phyloP scores from a whole-genome alignment of 441 rosid genomes.

The Daphne laureola region DNA sequence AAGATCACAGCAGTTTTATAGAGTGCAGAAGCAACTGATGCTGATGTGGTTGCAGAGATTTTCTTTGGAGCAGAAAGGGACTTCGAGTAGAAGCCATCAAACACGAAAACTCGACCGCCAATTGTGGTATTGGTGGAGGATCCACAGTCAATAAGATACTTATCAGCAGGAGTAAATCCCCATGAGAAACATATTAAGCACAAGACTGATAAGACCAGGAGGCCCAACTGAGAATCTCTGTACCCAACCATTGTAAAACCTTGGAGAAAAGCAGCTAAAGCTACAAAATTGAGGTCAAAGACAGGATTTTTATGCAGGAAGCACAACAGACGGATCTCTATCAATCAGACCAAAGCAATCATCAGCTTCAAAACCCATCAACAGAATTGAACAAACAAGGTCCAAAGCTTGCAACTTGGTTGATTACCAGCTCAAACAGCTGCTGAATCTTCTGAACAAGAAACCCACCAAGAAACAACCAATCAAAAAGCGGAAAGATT shows the following conservation, averaged over 20 bases:
- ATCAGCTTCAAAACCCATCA: slow-evolving; percentile 3
- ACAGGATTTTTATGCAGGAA: slow-evolving; percentile 10
- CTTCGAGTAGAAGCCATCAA: slow-evolving; percentile 57
- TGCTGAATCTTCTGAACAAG: neutral
- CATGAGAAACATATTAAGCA: slow-evolving; percentile 33
- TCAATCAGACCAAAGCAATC: slow-evolving; percentile 3
- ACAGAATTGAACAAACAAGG: slow-evolving; percentile 11
- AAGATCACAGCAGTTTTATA: slow-evolving; percentile 75
- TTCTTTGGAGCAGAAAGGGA: slow-evolving; percentile 42
- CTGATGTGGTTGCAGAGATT: slow-evolving; percentile 32
- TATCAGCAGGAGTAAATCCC: slow-evolving; percentile 66
- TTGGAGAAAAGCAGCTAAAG: neutral
- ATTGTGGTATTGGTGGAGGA: slow-evolving; percentile 44
- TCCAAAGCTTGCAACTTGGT: slow-evolving; percentile 23
- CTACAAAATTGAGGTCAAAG: slow-evolving; percentile 1
- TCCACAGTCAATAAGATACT: slow-evolving; percentile 75
- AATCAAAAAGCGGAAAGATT: neutral
- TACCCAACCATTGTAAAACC: slow-evolving; percentile 24
- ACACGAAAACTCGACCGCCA: slow-evolving; percentile 46
- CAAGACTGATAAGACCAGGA: slow-evolving; percentile 31
- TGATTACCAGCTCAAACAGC: slow-evolving; percentile 6
- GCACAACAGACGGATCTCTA: slow-evolving; percentile 1
- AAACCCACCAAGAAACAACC: neutral
- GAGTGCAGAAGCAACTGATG: slow-evolving; percentile 32
- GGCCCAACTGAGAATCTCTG: slow-evolving; percentile 14